Conservation (phyloP, 2,329 filamentous ascomycete species). For the Fusarium proliferatum region DNA sequence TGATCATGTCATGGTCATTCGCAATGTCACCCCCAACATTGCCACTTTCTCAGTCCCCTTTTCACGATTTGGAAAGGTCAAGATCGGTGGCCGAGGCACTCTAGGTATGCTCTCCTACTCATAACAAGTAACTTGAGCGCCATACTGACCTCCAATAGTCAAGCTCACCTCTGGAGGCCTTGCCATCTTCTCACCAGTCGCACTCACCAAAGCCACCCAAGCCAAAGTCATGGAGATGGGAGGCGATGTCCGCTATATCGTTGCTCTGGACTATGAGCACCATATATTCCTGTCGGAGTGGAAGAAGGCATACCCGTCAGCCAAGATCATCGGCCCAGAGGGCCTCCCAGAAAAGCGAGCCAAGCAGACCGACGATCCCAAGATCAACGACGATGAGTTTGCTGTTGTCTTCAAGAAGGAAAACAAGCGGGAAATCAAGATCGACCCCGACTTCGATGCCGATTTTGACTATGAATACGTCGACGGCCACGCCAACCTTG, state of each 20-base stretch:
- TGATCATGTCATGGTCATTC: constrained; percentile 88
- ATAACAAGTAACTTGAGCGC: neutral
- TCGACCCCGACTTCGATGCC: constrained; percentile 82
- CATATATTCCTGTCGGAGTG: constrained; percentile 93
- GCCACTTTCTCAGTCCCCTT: constrained; percentile 87
- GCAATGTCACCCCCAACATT: constrained; percentile 82
- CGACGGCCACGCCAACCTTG: constrained; percentile 81
- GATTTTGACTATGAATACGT: constrained; percentile 92
- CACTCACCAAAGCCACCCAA: constrained; percentile 79
- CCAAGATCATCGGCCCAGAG: constrained; percentile 84
- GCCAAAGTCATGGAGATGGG: constrained; percentile 72
- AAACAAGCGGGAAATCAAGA: constrained; percentile 61
- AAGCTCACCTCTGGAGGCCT: constrained; percentile 81
- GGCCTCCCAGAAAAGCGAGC: constrained; percentile 86
- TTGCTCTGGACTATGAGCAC: constrained; percentile 91
- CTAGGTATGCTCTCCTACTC: constrained; percentile 67
- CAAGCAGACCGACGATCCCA: constrained; percentile 60
- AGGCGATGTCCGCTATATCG: constrained; percentile 81
- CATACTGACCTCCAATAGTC: constrained; percentile 60
- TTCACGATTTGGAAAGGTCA: constrained; percentile 79
- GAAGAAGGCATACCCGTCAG: constrained; percentile 80
- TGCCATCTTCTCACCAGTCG: constrained; percentile 92
- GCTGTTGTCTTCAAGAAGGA: constrained; percentile 73
- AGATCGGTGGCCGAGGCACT: constrained; percentile 88
- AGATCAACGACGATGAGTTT: constrained; percentile 67